phyloP scores from a whole-genome alignment of 192 early-diverging fungal genomes.

The Backusella sp. region DNA sequence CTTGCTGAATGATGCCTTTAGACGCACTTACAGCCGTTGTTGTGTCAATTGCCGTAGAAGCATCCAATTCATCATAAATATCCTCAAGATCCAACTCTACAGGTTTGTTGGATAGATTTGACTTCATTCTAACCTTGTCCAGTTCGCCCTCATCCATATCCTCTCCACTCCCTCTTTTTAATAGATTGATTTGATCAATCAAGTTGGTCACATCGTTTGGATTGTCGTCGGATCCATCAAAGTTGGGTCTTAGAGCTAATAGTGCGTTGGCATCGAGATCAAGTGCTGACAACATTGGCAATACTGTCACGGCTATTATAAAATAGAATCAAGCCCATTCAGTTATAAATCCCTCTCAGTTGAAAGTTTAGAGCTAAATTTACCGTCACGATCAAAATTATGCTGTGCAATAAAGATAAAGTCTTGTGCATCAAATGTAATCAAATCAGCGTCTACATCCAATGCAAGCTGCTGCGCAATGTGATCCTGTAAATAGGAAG shows the following conservation, averaged over 20 bases:
- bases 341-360: not conserved
- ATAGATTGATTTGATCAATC: not conserved
- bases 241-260: conserved; percentile 7
- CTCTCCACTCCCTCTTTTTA: not conserved
- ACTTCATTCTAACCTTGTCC: not conserved
- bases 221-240: not conserved
- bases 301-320: conserved; percentile 3
- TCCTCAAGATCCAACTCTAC: not conserved
- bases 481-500: conserved; percentile 41
- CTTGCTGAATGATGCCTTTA: conserved; percentile 11
- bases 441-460: conserved; percentile 53
- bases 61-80: conserved; percentile 2
- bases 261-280: conserved; percentile 26
- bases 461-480: conserved; percentile 44
- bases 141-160: not conserved
- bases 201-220: not conserved
- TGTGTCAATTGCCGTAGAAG: not conserved
- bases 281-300: conserved; percentile 7
- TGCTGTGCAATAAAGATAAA: conserved; percentile 51
- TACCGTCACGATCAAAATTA: conserved; percentile 31
- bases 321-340: not conserved
- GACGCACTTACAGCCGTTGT: not conserved
- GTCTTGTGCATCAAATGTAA: conserved; percentile 61
- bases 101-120: conserved; percentile 5
- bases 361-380: not conserved